Base-by-base conservation (phyloP, 495 filamentous ascomycete species). In the Aspergillus asperescens region DNA sequence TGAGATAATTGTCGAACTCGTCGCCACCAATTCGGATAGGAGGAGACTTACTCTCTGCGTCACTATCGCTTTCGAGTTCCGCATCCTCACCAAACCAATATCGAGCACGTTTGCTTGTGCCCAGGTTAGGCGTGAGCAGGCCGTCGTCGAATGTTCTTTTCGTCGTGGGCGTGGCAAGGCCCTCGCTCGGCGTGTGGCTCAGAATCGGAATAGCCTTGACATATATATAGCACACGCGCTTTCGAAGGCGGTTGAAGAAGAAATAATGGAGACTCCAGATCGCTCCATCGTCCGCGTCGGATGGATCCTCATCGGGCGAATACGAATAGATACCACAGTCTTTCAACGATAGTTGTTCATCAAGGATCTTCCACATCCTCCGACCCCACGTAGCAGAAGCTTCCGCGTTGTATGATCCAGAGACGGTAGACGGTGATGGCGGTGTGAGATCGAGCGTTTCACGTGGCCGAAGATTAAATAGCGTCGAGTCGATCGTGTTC, bases 191-290 rank as follows among this genome's bases (percentile, higher is more conserved):
- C 74, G 63, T 79, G 57, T 89, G 86, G 53, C 83, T 86, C 51
- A 95, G 78, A 7, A 92, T 86, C 7, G 88, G 90, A 29, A 96
- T 77, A 8, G 88, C 90, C 44, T 90, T 82, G 27, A 96, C 76
- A 62, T 96, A 93, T 27, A 98, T 70, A 65, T 97, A 97, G 60
- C 88, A 92, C 18, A 98, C 91, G n/a, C 93, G 81, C 73, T 97
- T 98, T 60, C 81, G 79, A 18, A 81, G 72, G 57, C 91, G 95
- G 75, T 93, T 95, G 79, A 96, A 97, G 69, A 97, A 95, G 75
- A 98, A 95, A 67, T 94, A 95, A 65, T 96, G 88, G 50, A 89
- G 74, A 55, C 88, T 91, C 94, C 94, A 98, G 34, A 97, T 88
- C 4, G 91, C 85, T 43, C 87, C 84, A 60, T 94, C 88, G 53